Conservation (phyloP, 2,329 filamentous ascomycete species). For the Coniella lustricola region DNA sequence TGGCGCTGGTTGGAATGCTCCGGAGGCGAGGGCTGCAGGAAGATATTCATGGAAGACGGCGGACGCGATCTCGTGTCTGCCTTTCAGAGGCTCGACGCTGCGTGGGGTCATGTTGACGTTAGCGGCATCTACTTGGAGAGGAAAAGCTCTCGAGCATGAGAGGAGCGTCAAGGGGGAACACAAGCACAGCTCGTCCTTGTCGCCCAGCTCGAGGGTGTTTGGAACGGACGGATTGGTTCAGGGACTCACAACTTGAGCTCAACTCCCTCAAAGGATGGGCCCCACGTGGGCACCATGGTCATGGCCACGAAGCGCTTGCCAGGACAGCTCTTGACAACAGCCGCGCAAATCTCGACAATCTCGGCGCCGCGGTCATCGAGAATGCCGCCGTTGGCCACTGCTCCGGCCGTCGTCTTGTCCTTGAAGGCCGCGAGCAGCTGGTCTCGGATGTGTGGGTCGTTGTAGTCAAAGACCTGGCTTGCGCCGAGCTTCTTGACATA, state of each 20-base stretch:
- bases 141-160: no score
- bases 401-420: conserved; percentile 25
- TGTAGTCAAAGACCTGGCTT: conserved; percentile 20
- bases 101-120: neutral
- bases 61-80: conserved; percentile 23
- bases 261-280: conserved; percentile 23
- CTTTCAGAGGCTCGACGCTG: conserved; percentile 21
- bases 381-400: conserved; percentile 23
- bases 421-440: conserved; percentile 24
- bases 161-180: no score
- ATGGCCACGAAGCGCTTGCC: conserved; percentile 22
- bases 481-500: conserved; percentile 20
- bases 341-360: conserved; percentile 17
- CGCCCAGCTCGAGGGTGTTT: no score
- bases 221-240: no score
- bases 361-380: conserved; percentile 21
- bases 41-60: conserved; percentile 33
- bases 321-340: conserved; percentile 18
- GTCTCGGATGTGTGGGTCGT: conserved; percentile 19
- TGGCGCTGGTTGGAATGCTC: conserved; percentile 31
- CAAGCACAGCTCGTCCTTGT: no score
- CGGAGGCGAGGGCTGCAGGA: conserved; percentile 29
- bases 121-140: no score
- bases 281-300: conserved; percentile 22
- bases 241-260: conserved; percentile 19